These are phyloP conservation scores for Huntiella moniliformis DNA, from an alignment of 2,329 filamentous ascomycete genomes.

Conservation along the genomic window DNA sequence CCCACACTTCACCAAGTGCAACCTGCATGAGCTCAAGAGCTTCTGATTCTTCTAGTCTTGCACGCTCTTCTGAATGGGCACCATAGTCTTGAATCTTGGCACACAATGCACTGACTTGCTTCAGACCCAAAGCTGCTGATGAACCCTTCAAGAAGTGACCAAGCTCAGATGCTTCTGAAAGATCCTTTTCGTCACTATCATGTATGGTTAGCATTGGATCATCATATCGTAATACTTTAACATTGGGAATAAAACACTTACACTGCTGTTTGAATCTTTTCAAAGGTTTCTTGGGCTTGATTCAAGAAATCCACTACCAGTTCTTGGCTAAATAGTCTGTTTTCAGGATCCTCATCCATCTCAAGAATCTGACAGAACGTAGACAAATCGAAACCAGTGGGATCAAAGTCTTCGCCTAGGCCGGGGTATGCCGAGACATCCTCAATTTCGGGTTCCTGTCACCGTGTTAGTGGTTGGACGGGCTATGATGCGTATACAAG, in stretches of 20 bases:
- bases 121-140: conserved; percentile 79
- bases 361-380: conserved; percentile 94
- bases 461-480: background rate
- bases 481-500: background rate
- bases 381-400: conserved; percentile 44
- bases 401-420: conserved; percentile 39
- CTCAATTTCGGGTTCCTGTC: conserved; percentile 15
- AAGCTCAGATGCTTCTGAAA: conserved; percentile 58
- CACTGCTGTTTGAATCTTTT: conserved; percentile 66
- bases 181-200: conserved; percentile 44
- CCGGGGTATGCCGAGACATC: conserved; percentile 30
- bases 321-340: conserved; percentile 70
- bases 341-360: conserved; percentile 83
- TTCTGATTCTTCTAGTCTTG: conserved; percentile 45
- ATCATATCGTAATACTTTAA: background rate
- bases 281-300: conserved; percentile 73
- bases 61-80: conserved; percentile 61
- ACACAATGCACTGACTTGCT: conserved; percentile 79
- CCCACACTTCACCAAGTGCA: conserved; percentile 52
- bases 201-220: background rate
- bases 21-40: conserved; percentile 53
- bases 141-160: conserved; percentile 97
- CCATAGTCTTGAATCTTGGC: conserved; percentile 94
- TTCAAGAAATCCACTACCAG: conserved; percentile 88
- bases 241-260: conserved; percentile 30